Conservation (phyloP, 2,329 filamentous ascomycete species). For the Fusarium sp. region DNA sequence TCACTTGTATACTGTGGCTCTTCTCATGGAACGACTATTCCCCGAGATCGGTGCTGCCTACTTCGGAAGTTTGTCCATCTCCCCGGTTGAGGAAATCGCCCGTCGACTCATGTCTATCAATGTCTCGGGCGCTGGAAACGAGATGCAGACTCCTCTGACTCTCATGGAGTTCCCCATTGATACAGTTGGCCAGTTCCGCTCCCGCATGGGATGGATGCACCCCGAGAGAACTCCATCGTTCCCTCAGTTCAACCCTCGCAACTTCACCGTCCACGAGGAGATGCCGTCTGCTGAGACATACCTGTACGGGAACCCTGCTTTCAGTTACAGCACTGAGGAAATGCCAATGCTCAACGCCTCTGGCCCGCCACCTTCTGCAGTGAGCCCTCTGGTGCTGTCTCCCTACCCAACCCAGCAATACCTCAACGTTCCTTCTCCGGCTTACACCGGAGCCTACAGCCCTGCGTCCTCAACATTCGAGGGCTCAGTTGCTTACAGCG, state of each 20-base stretch:
- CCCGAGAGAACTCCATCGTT: conserved; percentile 70
- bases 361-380: conserved; percentile 57
- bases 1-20: conserved; percentile 89
- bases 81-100: conserved; percentile 88
- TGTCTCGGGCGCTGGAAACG: conserved; percentile 67
- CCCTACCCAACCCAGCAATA: conserved; percentile 67
- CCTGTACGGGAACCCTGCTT: conserved; percentile 67
- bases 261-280: conserved; percentile 63
- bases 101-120: conserved; percentile 78
- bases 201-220: conserved; percentile 74
- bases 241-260: conserved; percentile 68
- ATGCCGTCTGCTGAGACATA: conserved; percentile 59
- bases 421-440: conserved; percentile 72
- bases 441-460: conserved; percentile 68
- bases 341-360: conserved; percentile 65
- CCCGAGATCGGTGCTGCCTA: conserved; percentile 92
- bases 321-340: conserved; percentile 74
- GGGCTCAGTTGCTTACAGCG: conserved; percentile 72
- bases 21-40: conserved; percentile 90
- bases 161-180: conserved; percentile 81
- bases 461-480: conserved; percentile 72
- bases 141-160: conserved; percentile 70
- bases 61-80: conserved; percentile 82
- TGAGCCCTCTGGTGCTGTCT: conserved; percentile 68
- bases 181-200: conserved; percentile 75